Evolutionary conservation across 2,329 filamentous ascomycete genomes (phyloP).

Genomic region (Ceratocystis smalleyi): DNA sequence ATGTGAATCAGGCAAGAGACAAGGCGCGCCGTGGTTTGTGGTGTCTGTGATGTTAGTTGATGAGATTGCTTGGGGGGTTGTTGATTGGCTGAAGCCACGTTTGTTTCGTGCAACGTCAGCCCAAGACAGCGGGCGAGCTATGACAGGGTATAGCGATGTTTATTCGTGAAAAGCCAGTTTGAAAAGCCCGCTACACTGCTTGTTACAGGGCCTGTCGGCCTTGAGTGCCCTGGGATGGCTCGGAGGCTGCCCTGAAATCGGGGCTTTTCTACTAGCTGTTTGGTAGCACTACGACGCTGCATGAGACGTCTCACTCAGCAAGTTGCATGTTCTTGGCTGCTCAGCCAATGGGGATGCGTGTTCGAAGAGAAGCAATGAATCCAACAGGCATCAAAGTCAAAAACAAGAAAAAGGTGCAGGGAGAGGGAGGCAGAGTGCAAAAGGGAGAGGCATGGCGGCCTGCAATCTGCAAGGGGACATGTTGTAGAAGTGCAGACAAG

Average conservation of each 20-base stretch:
- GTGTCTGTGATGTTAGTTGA: background rate
- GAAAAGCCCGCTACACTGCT: too few species aligned
- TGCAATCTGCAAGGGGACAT: background rate
- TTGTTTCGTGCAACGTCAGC: background rate
- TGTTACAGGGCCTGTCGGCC: too few species aligned
- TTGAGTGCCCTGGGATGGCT: too few species aligned
- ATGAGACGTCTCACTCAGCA: too few species aligned
- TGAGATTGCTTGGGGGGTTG: background rate
- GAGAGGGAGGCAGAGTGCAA: background rate
- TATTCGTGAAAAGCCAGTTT: background rate
- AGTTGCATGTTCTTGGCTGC: too few species aligned
- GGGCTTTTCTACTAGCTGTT: too few species aligned
- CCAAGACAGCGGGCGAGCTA: background rate
- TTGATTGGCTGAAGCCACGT: background rate
- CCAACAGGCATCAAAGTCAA: background rate
- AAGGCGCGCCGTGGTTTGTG: background rate
- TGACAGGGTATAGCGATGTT: background rate
- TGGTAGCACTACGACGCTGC: too few species aligned
- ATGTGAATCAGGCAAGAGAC: background rate
- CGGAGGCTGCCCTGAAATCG: too few species aligned
- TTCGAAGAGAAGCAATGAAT: background rate
- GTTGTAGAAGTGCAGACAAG: background rate
- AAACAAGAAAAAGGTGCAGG: background rate
- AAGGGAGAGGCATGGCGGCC: background rate
- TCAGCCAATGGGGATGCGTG: too few species aligned